Base-by-base conservation (phyloP, 2,329 filamentous ascomycete genomes). In the Trichoderma sp. region DNA sequence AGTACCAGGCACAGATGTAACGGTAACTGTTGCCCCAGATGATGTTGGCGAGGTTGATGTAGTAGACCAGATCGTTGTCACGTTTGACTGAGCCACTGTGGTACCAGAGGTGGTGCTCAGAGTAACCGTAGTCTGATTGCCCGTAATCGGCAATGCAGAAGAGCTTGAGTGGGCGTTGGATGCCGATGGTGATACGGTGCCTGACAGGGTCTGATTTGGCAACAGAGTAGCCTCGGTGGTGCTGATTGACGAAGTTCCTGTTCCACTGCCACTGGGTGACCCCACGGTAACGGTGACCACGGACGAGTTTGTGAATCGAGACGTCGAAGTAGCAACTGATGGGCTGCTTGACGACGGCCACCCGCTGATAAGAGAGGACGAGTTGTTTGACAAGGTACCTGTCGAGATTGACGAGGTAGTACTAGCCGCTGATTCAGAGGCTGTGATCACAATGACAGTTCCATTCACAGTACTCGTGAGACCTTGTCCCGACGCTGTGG, bases 261-360 rank as follows among this genome's bases (percentile, higher is more conserved):
- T 69, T 5, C 37, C 60, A 34, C 60, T 52, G 16, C 26, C 26
- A 24, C 28, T 59, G 5, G 68, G 43, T 5, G 46, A 30, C 4
- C 46, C 37, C 1, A 59, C 49, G 46, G 68, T 63, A 26, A 52
- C 51, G 4, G 58, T 69, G 7, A n/a, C 55, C 21, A 67, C 55
- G 39, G 68, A 66, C 34, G 68, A 64, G 59, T 69, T 69, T n/a
- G 58, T 67, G 39, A 69, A 61, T 7, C 18, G 68, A 24, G 43
- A 56, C 1, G 64, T 61, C 21, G 68, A 67, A 6, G 63, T 69
- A 30, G 26, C 30, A 52, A 54, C 30, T 30, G 55, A 66, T 28
- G 60, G 37, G 43, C 32, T 34, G 7, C 51, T 66, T n/a, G 64
- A 67, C 18, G 56, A 67, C 5, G 39, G 4, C 66, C 34, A 46